Evolutionary conservation across 352 stramenopile species (phyloP), one percentile per base, ranked within the genome.

Genomic region (Aphanomyces euteiches): DNA sequence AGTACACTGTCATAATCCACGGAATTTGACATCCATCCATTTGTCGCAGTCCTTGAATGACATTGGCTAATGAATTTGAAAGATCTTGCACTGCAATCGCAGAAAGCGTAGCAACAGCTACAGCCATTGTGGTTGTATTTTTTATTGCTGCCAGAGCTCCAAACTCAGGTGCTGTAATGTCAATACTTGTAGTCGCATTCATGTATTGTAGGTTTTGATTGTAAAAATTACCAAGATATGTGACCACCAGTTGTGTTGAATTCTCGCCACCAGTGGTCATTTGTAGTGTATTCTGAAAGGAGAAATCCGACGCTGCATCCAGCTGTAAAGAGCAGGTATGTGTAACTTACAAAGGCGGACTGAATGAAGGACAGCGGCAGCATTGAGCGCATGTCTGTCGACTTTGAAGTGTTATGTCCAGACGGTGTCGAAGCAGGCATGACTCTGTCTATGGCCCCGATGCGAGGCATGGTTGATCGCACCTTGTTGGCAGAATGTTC

Each of bases 221-320:
- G 19, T 61, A 70, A 45, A 45, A 70, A 21, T 59, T 48, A 4
- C 38, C 7, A 7, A 61, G 15, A 34, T 61, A 70, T 36, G 47
- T 59, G 59, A n/a, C 19, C 37, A 28, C 59, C 59, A 36, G 15
- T 5, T 8, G 36, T 57, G 6, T 5, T 67, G 47, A 67, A 67
- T 17, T 36, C 28, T 8, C 38, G 60, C 60, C 60, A 67, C 60
- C 60, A 67, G 19, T 40, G 54, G 47, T 67, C 60, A 37, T 67
- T 67, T 13, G 6, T 41, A 10, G 48, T 57, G 34, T n/a, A 57
- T 43, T 34, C 34, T 10, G 58, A 17, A 19, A 34, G 34, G 13
- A 66, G 38, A 5, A 34, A 66, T 21, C 43, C 43, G n/a, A 66
- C 13, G 21, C 58, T 66, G n/a, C 34, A 21, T 5, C 38, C 5